Conservation (phyloP, 768 basidiomycete species). For the Lactifluus piperatus region DNA sequence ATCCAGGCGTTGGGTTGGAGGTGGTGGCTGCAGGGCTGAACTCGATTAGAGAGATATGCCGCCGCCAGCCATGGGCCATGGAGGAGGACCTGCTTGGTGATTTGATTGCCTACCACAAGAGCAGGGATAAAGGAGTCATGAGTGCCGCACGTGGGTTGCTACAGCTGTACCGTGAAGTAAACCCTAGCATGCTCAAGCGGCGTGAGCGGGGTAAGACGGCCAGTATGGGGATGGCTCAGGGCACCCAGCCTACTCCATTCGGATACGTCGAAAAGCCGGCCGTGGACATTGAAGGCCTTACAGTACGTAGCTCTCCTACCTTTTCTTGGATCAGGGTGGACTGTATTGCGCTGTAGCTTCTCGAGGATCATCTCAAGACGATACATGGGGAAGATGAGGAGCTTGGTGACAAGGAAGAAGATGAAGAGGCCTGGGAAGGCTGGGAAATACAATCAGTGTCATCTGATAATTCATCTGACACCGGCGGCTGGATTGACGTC, state of each 20-base stretch:
- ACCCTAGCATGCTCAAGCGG: conserved; percentile 84
- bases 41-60: conserved; percentile 88
- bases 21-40: conserved; percentile 97
- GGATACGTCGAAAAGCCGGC: conserved; percentile 71
- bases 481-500: conserved; percentile 76
- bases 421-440: conserved; percentile 70
- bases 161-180: conserved; percentile 91
- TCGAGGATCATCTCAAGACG: conserved; percentile 78
- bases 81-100: conserved; percentile 90
- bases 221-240: conserved; percentile 60
- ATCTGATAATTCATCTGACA: conserved; percentile 44
- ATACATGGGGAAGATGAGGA: conserved; percentile 51
- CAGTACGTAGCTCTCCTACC: conserved; percentile 40
- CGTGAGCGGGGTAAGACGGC: conserved; percentile 92
- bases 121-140: conserved; percentile 86
- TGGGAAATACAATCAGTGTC: conserved; percentile 83
- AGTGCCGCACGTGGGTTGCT: conserved; percentile 83
- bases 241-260: conserved; percentile 64
- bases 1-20: conserved; percentile 92
- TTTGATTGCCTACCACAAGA: conserved; percentile 91
- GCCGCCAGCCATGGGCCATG: conserved; percentile 94
- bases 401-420: conserved; percentile 44
- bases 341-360: conserved; percentile 41
- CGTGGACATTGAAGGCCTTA: conserved; percentile 83
- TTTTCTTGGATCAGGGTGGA: not conserved